Conservation (phyloP, 768 basidiomycete species). For the Phlegmacium glaucopus region DNA sequence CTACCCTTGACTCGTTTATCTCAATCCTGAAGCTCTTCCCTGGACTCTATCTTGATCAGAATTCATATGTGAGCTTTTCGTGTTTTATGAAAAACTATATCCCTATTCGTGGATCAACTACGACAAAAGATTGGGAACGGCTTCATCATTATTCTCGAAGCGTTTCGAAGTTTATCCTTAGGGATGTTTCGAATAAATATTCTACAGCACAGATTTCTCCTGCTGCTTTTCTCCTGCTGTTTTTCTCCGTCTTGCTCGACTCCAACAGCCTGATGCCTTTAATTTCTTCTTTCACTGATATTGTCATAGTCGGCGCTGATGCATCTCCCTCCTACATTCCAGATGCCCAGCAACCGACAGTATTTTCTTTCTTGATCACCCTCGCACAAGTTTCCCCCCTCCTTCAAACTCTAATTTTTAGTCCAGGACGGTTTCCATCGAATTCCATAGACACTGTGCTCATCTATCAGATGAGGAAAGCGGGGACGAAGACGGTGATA, state of each 20-base stretch:
- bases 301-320: not conserved
- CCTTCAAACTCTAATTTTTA: not conserved
- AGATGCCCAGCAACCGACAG: not conserved
- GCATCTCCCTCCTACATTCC: not conserved
- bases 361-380: not conserved
- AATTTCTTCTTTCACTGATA: not conserved
- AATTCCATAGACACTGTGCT: conserved; percentile 1
- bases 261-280: not conserved
- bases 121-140: not conserved
- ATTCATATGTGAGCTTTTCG: not conserved
- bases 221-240: not conserved
- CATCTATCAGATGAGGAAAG: conserved; percentile 30
- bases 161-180: not conserved
- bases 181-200: not conserved
- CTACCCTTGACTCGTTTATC: not conserved
- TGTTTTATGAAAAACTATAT: not conserved
- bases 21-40: not conserved
- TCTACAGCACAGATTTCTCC: not conserved
- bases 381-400: not conserved
- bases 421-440: not conserved
- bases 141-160: not conserved
- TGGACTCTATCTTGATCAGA: not conserved
- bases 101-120: not conserved
- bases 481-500: conserved; percentile 23
- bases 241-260: not conserved